A percentile compares a stretch with the other conserved stretches of the same genome.
Evolutionary conservation across 2,329 filamentous ascomycete species (phyloP).

Genomic region (Xylaria sp.): DNA sequence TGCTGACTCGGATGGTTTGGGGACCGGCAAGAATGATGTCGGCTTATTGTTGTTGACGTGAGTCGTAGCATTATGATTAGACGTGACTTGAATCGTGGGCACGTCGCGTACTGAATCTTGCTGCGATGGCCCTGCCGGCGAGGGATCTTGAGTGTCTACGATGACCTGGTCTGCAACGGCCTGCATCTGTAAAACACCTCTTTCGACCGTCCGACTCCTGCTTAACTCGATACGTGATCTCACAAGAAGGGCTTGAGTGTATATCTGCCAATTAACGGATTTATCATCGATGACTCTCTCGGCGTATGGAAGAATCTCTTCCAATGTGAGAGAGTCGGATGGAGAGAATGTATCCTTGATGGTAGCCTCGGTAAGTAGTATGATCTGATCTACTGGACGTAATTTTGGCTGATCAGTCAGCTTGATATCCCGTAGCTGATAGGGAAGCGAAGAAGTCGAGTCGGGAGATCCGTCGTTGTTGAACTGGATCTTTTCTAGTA

Average conservation of each 20-base stretch:
- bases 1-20: constrained; percentile 81
- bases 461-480: constrained; percentile 59
- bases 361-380: constrained; percentile 86
- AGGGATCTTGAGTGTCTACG: constrained; percentile 71
- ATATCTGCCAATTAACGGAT: constrained; percentile 96
- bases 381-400: constrained; percentile 86
- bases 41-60: constrained; percentile 58
- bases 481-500: constrained; percentile 89
- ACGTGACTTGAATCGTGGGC: constrained; percentile 59
- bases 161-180: constrained; percentile 95
- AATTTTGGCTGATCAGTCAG: constrained; percentile 86
- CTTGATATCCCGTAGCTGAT: constrained; percentile 71
- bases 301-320: constrained; percentile 93
- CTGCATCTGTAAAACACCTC: constrained; percentile 91
- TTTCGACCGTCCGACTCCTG: constrained; percentile 85
- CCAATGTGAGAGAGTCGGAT: constrained; percentile 84
- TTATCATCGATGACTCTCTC: constrained; percentile 87
- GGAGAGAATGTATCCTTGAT: constrained; percentile 90
- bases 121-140: constrained; percentile 41
- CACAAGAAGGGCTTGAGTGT: constrained; percentile 91
- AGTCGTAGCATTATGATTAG: constrained; percentile 46
- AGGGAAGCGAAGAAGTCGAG: constrained; percentile 62
- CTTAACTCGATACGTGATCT: constrained; percentile 91
- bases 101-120: constrained; percentile 47
- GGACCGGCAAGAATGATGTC: constrained; percentile 82